Evolutionary conservation across 768 basidiomycete species (phyloP).

Genomic region (Phanerodontia chrysosporium): DNA sequence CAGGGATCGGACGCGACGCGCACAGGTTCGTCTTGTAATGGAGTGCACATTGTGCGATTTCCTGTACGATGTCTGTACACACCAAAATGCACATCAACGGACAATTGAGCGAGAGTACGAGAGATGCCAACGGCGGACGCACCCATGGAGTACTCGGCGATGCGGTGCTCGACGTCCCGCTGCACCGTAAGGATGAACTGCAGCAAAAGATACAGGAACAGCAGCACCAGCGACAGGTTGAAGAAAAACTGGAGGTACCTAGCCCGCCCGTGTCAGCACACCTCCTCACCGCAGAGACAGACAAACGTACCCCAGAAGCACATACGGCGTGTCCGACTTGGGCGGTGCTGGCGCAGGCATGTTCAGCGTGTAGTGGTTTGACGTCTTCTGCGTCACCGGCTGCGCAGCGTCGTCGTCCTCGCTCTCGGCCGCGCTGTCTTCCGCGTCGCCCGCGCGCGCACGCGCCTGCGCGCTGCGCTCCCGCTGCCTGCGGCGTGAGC

Average conservation of each 20-base stretch:
- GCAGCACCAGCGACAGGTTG: constrained; percentile 76
- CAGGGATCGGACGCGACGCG: constrained; percentile 70
- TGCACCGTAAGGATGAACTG: constrained; percentile 89
- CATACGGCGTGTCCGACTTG: constrained; percentile 69
- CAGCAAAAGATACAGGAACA: constrained; percentile 81
- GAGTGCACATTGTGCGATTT: constrained; percentile 82
- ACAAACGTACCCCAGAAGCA: constrained; percentile 69
- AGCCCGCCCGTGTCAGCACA: not conserved
- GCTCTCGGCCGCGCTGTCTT: constrained; percentile 40
- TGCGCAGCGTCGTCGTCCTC: constrained; percentile 38
- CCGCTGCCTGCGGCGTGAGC: constrained; percentile 46
- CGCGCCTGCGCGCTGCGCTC: constrained; percentile 13
- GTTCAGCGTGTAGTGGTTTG: constrained; percentile 83
- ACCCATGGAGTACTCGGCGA: constrained; percentile 89
- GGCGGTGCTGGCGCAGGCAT: constrained; percentile 57
- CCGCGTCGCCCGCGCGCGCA: constrained; percentile 17
- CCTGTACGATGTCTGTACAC: constrained; percentile 77
- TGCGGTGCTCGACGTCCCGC: constrained; percentile 82
- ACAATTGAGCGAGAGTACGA: too few species aligned
- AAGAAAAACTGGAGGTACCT: constrained; percentile 95
- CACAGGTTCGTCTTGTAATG: constrained; percentile 84
- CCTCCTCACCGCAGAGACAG: constrained; percentile 12
- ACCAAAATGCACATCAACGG: too few species aligned
- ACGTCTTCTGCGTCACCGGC: constrained; percentile 50
- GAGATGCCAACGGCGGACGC: constrained; percentile 19